Conservation (phyloP, 2,329 filamentous ascomycete genomes). For the Fusarium algeriense region DNA sequence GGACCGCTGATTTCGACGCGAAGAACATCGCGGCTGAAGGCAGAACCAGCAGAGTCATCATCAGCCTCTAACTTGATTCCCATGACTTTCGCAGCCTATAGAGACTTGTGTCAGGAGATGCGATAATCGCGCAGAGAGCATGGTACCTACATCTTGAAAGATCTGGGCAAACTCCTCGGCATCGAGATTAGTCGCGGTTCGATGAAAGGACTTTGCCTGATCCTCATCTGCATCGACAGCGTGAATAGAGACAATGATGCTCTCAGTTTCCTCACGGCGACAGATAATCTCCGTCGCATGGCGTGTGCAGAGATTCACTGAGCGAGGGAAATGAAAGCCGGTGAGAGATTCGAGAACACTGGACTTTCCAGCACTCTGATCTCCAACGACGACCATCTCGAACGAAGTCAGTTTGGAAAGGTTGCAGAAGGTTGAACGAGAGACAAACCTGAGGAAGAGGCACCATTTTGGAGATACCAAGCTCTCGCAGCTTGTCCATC, state of each 20-base stretch:
- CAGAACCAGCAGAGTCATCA: slow-evolving; percentile 31
- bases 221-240: slow-evolving; percentile 27
- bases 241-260: slow-evolving; percentile 58
- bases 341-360: slow-evolving; percentile 79
- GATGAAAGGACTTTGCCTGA: slow-evolving; percentile 46
- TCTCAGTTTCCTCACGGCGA: slow-evolving; percentile 52
- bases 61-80: slow-evolving; percentile 52
- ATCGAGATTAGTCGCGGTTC: slow-evolving; percentile 41
- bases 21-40: slow-evolving; percentile 61
- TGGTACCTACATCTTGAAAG: too few relatives aligned
- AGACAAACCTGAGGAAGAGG: too few relatives aligned
- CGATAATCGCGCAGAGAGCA: too few relatives aligned
- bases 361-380: slow-evolving; percentile 88
- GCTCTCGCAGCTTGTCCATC: slow-evolving; percentile 58
- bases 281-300: slow-evolving; percentile 63
- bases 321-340: slow-evolving; percentile 61
- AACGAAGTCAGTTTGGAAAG: too few relatives aligned
- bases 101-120: too few relatives aligned
- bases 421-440: too few relatives aligned
- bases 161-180: slow-evolving; percentile 52
- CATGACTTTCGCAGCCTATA: slow-evolving; percentile 61
- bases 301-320: slow-evolving; percentile 60
- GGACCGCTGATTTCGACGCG: slow-evolving; percentile 60
- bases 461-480: too few relatives aligned
- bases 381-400: slow-evolving; percentile 87